Conservation (phyloP, 495 filamentous ascomycete species). For the Aspergillus nanangensis region DNA sequence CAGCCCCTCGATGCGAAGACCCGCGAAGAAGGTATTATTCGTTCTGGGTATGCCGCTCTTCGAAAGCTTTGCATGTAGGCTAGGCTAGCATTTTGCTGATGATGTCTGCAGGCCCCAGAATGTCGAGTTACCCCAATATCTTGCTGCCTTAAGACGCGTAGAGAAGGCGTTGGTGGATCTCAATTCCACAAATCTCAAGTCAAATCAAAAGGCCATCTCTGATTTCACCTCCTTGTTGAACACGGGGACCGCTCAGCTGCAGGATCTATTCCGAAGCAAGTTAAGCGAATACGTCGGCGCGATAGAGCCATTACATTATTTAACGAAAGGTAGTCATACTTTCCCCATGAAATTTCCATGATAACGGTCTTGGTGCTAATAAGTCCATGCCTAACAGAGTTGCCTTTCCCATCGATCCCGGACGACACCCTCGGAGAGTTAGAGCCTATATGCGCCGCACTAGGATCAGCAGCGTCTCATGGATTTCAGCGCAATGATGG, state of each 20-base stretch:
- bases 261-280: constrained; percentile 72
- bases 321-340: constrained; percentile 65
- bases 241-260: constrained; percentile 72
- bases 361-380: too few species aligned
- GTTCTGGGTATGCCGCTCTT: constrained; percentile 57
- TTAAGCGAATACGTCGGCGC: constrained; percentile 67
- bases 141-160: constrained; percentile 82
- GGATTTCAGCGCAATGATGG: constrained; percentile 43
- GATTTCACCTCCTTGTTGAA: constrained; percentile 75
- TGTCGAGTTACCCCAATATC: constrained; percentile 76
- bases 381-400: constrained; percentile 36
- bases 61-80: neutral
- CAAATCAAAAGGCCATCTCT: constrained; percentile 83
- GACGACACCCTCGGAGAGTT: constrained; percentile 55
- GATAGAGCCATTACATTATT: constrained; percentile 85
- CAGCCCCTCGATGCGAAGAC: constrained; percentile 84
- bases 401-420: constrained; percentile 63
- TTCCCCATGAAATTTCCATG: too few species aligned
- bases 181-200: constrained; percentile 78
- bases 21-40: constrained; percentile 86
- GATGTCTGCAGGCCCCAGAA: constrained; percentile 59
- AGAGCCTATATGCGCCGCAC: constrained; percentile 51
- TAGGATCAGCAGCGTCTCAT: constrained; percentile 49
- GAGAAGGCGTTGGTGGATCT: constrained; percentile 77
- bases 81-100: neutral